Percentiles rank a stretch among this genome's conserved stretches.
These are phyloP conservation scores for Candida ponderosae DNA, from an alignment of 805 yeast genomes.

Conservation along the genomic window DNA sequence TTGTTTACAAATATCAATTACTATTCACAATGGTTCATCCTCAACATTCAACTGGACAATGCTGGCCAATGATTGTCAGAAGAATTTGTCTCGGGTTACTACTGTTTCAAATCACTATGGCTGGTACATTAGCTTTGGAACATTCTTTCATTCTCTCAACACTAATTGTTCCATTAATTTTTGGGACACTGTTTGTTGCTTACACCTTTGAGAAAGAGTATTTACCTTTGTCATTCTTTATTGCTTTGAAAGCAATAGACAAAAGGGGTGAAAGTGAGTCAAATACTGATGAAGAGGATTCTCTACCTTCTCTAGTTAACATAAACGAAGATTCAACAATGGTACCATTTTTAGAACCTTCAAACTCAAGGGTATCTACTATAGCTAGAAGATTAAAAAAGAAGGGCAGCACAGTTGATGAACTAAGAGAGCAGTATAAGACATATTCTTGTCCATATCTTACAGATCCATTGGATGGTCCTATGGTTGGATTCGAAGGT, in stretches of 20 bases:
- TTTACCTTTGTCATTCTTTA: slow-evolving; percentile 74
- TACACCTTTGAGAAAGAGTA: slow-evolving; percentile 81
- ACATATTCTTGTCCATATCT: slow-evolving; percentile 75
- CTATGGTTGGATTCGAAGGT: slow-evolving; percentile 50
- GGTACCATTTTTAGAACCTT: background rate
- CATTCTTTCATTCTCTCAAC: slow-evolving; percentile 71
- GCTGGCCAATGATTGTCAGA: slow-evolving; percentile 88
- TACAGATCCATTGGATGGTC: slow-evolving; percentile 70
- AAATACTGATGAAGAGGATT: background rate
- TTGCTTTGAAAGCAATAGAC: slow-evolving; percentile 73
- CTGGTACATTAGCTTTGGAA: slow-evolving; percentile 80
- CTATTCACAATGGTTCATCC: slow-evolving; percentile 90
- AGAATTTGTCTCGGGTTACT: slow-evolving; percentile 75
- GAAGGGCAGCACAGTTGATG: slow-evolving; percentile 19
- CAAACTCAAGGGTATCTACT: slow-evolving; percentile 1
- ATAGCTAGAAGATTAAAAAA: slow-evolving; percentile 7
- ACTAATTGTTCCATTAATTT: slow-evolving; percentile 68
- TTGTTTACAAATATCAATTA: slow-evolving; percentile 85
- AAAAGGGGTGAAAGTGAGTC: background rate
- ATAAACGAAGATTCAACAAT: background rate
- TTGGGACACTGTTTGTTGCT: slow-evolving; percentile 54
- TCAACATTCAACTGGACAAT: slow-evolving; percentile 94
- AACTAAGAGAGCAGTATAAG: slow-evolving; percentile 25
- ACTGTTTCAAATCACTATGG: slow-evolving; percentile 87
- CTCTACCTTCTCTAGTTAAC: background rate